Evolutionary conservation across 352 stramenopile species (phyloP).

Genomic region (Phytophthora pini): DNA sequence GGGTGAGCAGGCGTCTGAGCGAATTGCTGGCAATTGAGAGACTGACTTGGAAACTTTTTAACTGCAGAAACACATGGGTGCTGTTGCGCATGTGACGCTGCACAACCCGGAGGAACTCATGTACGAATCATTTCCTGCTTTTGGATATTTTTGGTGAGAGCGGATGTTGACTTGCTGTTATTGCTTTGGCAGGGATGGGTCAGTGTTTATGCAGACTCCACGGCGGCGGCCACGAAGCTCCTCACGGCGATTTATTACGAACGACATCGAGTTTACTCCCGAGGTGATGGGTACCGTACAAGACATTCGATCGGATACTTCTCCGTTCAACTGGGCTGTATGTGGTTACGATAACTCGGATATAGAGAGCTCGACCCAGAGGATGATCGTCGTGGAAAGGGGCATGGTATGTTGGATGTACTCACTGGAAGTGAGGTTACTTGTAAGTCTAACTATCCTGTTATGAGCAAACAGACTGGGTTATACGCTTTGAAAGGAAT

Average conservation of each 20-base stretch:
- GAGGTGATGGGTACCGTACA: conserved; percentile 74
- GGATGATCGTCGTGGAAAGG: conserved; percentile 83
- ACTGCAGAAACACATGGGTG: conserved; percentile 80
- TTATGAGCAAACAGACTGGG: conserved; percentile 56
- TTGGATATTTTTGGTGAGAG: background rate
- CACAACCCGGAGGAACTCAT: conserved; percentile 80
- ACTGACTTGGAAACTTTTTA: conserved; percentile 9
- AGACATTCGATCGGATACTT: conserved; percentile 82
- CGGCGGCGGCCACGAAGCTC: conserved; percentile 68
- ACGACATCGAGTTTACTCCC: conserved; percentile 83
- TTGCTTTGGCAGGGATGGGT: conserved; percentile 56
- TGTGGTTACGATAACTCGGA: conserved; percentile 80
- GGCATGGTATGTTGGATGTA: conserved; percentile 69
- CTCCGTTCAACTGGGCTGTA: conserved; percentile 88
- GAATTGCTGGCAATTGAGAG: conserved; percentile 1
- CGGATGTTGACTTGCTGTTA: background rate
- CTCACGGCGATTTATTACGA: conserved; percentile 77
- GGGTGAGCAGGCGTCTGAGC: conserved; percentile 42
- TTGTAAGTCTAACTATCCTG: background rate
- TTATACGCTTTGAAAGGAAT: conserved; percentile 86
- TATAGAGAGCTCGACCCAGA: conserved; percentile 61
- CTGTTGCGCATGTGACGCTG: conserved; percentile 77
- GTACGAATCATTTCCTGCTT: conserved; percentile 36
- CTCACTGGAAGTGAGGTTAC: background rate
- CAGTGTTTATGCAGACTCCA: conserved; percentile 65